phyloP scores from a whole-genome alignment of 768 basidiomycete species.

The Psilocybe cubensis region DNA sequence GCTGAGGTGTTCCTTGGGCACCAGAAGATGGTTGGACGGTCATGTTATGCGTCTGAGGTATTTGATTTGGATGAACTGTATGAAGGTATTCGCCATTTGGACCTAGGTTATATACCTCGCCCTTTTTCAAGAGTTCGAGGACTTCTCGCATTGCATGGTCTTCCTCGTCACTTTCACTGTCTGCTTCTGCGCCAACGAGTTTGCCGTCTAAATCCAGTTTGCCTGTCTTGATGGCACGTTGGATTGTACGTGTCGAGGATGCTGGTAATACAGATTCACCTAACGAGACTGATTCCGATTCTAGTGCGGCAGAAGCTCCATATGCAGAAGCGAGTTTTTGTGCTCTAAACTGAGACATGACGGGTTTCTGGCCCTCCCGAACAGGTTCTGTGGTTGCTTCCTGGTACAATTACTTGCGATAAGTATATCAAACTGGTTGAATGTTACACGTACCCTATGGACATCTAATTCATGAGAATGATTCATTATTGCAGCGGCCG shows the following conservation, averaged over 20 bases:
- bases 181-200: constrained; percentile 54
- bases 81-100: constrained; percentile 42
- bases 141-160: constrained; percentile 52
- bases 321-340: constrained; percentile 55
- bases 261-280: constrained; percentile 47
- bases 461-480: constrained; percentile 48
- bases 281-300: constrained; percentile 37
- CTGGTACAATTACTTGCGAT: constrained; percentile 6
- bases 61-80: constrained; percentile 19
- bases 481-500: constrained; percentile 52
- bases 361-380: constrained; percentile 40
- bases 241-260: constrained; percentile 49
- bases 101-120: constrained; percentile 57
- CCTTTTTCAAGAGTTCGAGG: constrained; percentile 52
- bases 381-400: constrained; percentile 10
- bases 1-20: constrained; percentile 5
- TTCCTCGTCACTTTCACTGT: constrained; percentile 62
- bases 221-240: constrained; percentile 57
- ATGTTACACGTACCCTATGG: constrained; percentile 37
- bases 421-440: neutral
- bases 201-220: constrained; percentile 51
- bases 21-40: constrained; percentile 7
- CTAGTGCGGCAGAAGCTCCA: constrained; percentile 34
- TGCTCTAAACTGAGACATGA: constrained; percentile 70
- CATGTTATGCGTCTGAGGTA: neutral